Evolutionary conservation across 345 rosid species (phyloP), one percentile per base, ranked within the genome.

Genomic region (Salix viminalis): DNA sequence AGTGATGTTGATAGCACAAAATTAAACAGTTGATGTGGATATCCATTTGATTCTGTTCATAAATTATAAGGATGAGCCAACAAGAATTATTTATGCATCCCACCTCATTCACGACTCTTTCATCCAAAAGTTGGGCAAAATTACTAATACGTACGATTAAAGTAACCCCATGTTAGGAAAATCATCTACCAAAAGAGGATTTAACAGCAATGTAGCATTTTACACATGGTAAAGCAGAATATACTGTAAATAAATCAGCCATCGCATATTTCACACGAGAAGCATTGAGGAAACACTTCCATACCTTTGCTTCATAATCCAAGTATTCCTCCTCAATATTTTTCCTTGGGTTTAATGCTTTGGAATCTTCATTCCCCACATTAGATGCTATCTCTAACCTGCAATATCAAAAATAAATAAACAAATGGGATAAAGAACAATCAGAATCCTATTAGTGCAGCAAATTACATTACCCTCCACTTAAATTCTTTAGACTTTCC

Each of bases 241-340:
- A 54, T 36, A 58, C 6, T 58, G 24, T 58, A 28, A 58, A 23
- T 58, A 23, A 58, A 58, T 10, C 64, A 58, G 64, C 23, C 64
- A 69, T 2, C 37, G 70, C 42, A 7, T 13, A 77, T 16, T 42
- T 14, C 52, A 46, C 13, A 5, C 36, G 30, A 18, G 21, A 42
- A 34, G 48, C 36, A n/a, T 39, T 54, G 72, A 75, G 60, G n/a
- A 37, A 77, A 24, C 30, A 50, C 30, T 34, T 71, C 48, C 48
- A 30, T 83, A 95, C 99, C 94, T 91, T 91, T 78, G 96, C 89
- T 87, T 96, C 99, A 81, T 86, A 90, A 34, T 89, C 92, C 74
- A 91, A 77, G 86, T 96, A 96, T 86, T 91, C 99, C 85, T 90
- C 89, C 88, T 95, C 99, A 26, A 93, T 91, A 86, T 85, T 84